Conservation (phyloP, 495 filamentous ascomycete species). For the Entonaema liquescens region DNA sequence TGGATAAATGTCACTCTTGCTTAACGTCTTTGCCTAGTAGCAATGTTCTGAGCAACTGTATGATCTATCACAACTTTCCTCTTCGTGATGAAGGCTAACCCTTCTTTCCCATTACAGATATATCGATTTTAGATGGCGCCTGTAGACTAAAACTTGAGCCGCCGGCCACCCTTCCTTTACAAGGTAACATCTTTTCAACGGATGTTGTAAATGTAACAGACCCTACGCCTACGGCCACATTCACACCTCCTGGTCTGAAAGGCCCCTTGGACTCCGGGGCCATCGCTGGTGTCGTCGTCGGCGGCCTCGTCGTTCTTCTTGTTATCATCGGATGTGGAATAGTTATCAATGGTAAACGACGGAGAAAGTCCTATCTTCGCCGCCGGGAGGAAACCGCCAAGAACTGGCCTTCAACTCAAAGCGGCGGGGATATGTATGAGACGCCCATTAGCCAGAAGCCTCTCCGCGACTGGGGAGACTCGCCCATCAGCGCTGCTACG, state of each 20-base stretch:
- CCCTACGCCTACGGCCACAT: constrained; percentile 46
- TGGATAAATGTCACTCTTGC: constrained; percentile 50
- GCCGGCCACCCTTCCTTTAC: constrained; percentile 53
- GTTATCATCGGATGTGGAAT: constrained; percentile 54
- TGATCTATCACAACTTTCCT: background rate
- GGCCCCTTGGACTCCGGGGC: constrained; percentile 58
- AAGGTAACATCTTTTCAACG: constrained; percentile 59
- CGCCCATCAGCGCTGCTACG: constrained; percentile 53
- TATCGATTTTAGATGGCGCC: constrained; percentile 57
- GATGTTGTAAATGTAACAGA: constrained; percentile 52
- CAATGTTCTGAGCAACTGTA: constrained; percentile 54
- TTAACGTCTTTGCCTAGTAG: constrained; percentile 33
- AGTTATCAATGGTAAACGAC: constrained; percentile 59
- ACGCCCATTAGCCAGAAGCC: constrained; percentile 59
- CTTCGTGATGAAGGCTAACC: constrained; percentile 8
- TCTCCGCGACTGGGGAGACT: constrained; percentile 58
- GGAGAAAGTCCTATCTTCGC: constrained; percentile 54
- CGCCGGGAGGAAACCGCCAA: constrained; percentile 50
- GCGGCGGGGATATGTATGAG: constrained; percentile 54
- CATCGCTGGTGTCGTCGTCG: constrained; percentile 62
- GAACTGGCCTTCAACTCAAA: constrained; percentile 51
- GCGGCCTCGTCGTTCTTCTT: constrained; percentile 55
- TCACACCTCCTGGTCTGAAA: constrained; percentile 36
- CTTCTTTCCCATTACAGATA: constrained; percentile 26
- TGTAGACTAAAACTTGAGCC: constrained; percentile 53